Base-by-base conservation (phyloP, 371 early-diverging fungal species). In the Mortierella polycephala region DNA sequence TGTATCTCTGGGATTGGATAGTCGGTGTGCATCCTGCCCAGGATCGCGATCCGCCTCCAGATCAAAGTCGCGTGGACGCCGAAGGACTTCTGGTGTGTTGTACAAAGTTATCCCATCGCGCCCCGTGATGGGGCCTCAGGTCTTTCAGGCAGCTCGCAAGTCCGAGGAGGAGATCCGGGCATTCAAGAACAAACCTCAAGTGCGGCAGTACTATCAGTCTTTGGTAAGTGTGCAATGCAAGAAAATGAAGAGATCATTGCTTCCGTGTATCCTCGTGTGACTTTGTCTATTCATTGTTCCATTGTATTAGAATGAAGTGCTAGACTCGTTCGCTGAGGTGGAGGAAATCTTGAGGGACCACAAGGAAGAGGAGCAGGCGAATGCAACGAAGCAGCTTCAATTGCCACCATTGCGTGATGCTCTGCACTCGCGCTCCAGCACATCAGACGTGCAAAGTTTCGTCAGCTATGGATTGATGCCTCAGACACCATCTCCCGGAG, bases 301-400 rank as follows among this genome's bases (percentile, higher is more conserved):
- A 4, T 30, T 30, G 30, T 30, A 30, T 30, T 60, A 76, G 76
- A 79, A 79, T 49, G 52, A 59, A 0, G 14, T 79, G 41, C 47
- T 79, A 7, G 73, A 79, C 44, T 64, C 73, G 23, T 79, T 79
- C 62, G 65, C 52, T 10, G 79, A 79, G 42, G 79, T 72, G 0
- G 79, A 79, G 30, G 79, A 68, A 45, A 58, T 79, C 23, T 37
- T 79, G 60, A 61, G 41, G 57, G 69, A 69, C 50, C 79, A 69
- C 21, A 58, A 74, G n/a, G 67, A 66, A 18, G 73, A 69, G 7
- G 79, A 77, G 37, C 21, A 18, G 13, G 60, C 57, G 12, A 45
- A 61, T 9, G 30, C 54, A 10, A 37, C 39, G 40, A 12, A 4
- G 8, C 52, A 52, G 2, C 60, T 53, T 37, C 62, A 67, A 20